phyloP scores from a whole-genome alignment of 2,329 filamentous ascomycete species.

The Aspergillus sp. region DNA sequence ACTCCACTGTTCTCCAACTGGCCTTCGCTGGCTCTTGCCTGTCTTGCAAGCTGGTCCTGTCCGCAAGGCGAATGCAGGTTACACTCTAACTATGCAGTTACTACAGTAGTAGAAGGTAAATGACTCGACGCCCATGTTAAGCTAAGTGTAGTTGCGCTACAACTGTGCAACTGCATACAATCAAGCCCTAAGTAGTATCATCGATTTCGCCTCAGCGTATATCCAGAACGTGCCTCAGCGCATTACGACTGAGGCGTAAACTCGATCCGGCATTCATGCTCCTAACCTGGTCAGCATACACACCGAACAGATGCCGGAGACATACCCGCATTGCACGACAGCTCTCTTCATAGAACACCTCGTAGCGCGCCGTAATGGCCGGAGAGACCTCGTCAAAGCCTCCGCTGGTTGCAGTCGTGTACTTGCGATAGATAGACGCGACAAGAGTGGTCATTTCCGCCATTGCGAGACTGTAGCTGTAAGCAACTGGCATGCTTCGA shows the following conservation, averaged over 20 bases:
- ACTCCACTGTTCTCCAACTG: no score
- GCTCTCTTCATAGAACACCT: conserved; percentile 20
- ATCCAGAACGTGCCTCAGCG: not conserved
- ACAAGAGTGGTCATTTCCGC: conserved; percentile 43
- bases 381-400: conserved; percentile 13
- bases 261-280: conserved; percentile 1
- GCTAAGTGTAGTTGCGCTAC: no score
- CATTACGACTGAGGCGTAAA: not conserved
- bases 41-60: no score
- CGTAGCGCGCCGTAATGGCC: conserved; percentile 21
- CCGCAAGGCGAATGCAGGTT: no score
- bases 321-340: conserved; percentile 1
- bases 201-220: not conserved
- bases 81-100: no score
- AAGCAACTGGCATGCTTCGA: not conserved
- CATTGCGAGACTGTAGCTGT: conserved; percentile 35
- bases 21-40: no score
- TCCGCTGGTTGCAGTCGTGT: conserved; percentile 25
- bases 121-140: no score
- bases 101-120: no score
- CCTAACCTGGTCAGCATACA: not conserved
- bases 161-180: no score
- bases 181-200: no score
- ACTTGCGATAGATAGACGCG: conserved; percentile 37
- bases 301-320: not conserved